A percentile compares a stretch with the other conserved stretches of the same genome.
Conservation (phyloP, 495 filamentous ascomycete species). For the Penicillium angulare region DNA sequence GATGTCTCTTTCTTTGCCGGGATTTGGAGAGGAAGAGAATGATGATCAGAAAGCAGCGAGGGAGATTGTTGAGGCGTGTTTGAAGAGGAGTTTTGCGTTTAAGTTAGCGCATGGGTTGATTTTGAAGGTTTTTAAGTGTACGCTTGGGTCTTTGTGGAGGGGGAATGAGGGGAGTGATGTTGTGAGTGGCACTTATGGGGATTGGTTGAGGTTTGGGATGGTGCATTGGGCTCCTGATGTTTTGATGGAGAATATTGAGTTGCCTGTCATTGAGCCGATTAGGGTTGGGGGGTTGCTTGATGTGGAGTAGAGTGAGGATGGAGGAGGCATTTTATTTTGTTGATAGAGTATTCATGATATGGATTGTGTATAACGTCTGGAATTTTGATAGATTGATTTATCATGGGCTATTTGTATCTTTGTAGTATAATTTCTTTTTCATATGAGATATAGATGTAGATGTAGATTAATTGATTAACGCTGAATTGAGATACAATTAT, state of each 20-base stretch:
- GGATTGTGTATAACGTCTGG: no score
- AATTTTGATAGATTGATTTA: no score
- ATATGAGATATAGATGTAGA: no score
- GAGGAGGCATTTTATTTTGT: no score
- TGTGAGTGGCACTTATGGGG: conserved; percentile 23
- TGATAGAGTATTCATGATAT: no score
- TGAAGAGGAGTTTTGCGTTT: conserved; percentile 47
- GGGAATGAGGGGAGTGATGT: conserved; percentile 18
- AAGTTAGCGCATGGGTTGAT: conserved; percentile 56
- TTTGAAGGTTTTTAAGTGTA: conserved; percentile 31
- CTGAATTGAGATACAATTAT: no score
- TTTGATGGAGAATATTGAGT: background rate
- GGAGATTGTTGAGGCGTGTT: conserved; percentile 49
- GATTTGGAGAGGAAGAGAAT: conserved; percentile 41
- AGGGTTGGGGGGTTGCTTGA: background rate
- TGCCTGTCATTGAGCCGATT: background rate
- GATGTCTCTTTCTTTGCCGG: conserved; percentile 48
- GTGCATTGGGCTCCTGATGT: background rate
- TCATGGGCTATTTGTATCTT: no score
- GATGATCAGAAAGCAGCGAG: conserved; percentile 48
- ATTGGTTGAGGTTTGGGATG: conserved; percentile 22
- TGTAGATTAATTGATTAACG: no score
- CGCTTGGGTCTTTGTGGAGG: conserved; percentile 25
- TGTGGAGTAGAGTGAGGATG: no score
- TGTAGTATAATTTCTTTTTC: no score